Evolutionary conservation across 371 early-diverging fungal genomes (phyloP), one percentile per base, ranked within the genome.

Genomic region (Apophysomyces ossiformis): DNA sequence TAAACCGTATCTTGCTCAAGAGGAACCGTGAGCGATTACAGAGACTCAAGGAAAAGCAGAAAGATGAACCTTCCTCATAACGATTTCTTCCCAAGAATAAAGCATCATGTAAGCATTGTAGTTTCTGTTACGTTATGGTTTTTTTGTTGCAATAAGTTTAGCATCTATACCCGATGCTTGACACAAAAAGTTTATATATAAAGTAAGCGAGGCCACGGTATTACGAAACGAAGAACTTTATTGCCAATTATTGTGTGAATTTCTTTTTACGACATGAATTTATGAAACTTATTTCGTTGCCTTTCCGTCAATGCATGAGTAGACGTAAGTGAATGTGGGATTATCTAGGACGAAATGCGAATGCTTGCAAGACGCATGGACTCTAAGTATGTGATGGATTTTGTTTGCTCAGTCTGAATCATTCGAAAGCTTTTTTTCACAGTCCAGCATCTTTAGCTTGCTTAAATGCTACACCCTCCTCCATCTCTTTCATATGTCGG

Each of bases 1-100:
- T 87, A 21, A 79, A 88, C 64, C 78, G 92, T 47, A 82, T 92
- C 45, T 60, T 92, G 58, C 67, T 86, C 18, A 90, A 88, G 68
- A 69, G 92, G n/a, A 92, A 92, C 69, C 73, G 79, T 26, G 61
- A 70, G 37, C 78, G 91, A 36, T 66, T 90, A 60, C 78, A 65
- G 32, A 75, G 72, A 38, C 71, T 90, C 21, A 76, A 78, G 41
- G 38, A 68, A 69, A 58, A n/a, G 70, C 71, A 9, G 65, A 36
- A 35, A 59, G 50, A 35, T 57, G 60, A 38, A 21, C 7, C 18
- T 8, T 18, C 54, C 2, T 16, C 54, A 50, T 50, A 50, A 50
- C 21, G 9, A 6, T 18, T 45, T n/a, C 2, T 45, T 6, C 32
- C 32, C 32, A 26, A 26, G 32, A 26, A 41, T 41, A 41, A 11